These are phyloP conservation scores for Leccinum obscurum DNA, from an alignment of 768 basidiomycete genomes.

Conservation along the genomic window DNA sequence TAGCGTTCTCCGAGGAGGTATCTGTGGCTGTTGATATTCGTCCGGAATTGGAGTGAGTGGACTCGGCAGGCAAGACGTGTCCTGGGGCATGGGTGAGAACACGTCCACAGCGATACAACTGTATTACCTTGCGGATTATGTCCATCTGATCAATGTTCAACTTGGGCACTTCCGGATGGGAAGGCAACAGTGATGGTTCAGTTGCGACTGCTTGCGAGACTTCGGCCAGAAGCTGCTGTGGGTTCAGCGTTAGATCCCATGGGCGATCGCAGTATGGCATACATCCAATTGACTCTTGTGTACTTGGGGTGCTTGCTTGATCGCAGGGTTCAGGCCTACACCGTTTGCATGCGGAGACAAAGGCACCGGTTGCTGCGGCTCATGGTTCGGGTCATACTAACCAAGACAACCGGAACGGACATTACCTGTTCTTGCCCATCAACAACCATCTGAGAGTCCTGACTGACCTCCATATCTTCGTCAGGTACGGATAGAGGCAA, in stretches of 20 bases:
- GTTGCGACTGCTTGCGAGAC: constrained; percentile 33
- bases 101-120: not conserved
- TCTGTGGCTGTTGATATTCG: constrained; percentile 5
- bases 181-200: constrained; percentile 27
- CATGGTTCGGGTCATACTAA: constrained; percentile 1
- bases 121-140: constrained; percentile 13
- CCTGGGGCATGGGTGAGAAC: constrained; percentile 15
- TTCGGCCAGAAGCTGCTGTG: constrained; percentile 27
- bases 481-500: constrained; percentile 1
- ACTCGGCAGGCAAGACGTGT: constrained; percentile 18
- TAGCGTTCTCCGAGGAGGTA: not conserved
- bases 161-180: constrained; percentile 24
- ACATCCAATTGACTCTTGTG: constrained; percentile 31
- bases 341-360: constrained; percentile 1
- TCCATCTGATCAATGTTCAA: constrained; percentile 16
- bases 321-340: constrained; percentile 11
- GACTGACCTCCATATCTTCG: constrained; percentile 2
- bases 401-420: constrained; percentile 2
- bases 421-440: constrained; percentile 25
- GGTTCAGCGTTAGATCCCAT: constrained; percentile 20
- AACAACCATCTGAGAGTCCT: constrained; percentile 15
- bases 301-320: constrained; percentile 14
- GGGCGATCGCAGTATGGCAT: constrained; percentile 16
- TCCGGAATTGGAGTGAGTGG: constrained; percentile 23
- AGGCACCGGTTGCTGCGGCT: constrained; percentile 7